These are phyloP conservation scores for Thamnidium elegans DNA, from an alignment of 192 early-diverging fungal species.

Conservation along the genomic window DNA sequence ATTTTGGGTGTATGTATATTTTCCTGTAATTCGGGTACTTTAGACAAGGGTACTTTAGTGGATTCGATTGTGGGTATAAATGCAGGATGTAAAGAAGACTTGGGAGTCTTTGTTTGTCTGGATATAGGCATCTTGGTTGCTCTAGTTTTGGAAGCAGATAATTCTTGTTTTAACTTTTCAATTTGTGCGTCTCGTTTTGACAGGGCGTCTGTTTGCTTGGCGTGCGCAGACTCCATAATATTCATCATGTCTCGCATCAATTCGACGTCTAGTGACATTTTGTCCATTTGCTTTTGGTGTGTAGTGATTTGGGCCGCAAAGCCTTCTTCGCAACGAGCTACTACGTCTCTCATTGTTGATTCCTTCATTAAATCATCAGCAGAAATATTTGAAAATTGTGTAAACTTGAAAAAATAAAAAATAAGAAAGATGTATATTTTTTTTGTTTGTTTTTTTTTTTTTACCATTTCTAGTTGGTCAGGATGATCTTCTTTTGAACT, in stretches of 20 bases:
- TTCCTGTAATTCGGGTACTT: too few species aligned
- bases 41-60: too few species aligned
- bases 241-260: background rate
- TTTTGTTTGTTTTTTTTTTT: background rate
- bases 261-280: background rate
- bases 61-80: too few species aligned
- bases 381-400: background rate
- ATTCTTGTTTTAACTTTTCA: slow-evolving; percentile 9
- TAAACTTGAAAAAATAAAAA: background rate
- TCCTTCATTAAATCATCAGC: background rate
- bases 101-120: too few species aligned
- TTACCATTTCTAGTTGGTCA: slow-evolving; percentile 5
- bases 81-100: too few species aligned
- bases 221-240: background rate
- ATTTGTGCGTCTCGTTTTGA: slow-evolving; percentile 4
- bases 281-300: slow-evolving; percentile 14
- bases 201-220: background rate
- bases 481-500: slow-evolving; percentile 14
- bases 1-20: too few species aligned
- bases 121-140: too few species aligned
- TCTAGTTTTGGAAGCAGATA: background rate
- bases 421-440: background rate
- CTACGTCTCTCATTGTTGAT: slow-evolving; percentile 19
- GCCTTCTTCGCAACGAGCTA: slow-evolving; percentile 21
- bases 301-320: slow-evolving; percentile 6